Evolutionary conservation across 495 filamentous ascomycete genomes (phyloP).

Genomic region (Trichodelitschia bisporula): DNA sequence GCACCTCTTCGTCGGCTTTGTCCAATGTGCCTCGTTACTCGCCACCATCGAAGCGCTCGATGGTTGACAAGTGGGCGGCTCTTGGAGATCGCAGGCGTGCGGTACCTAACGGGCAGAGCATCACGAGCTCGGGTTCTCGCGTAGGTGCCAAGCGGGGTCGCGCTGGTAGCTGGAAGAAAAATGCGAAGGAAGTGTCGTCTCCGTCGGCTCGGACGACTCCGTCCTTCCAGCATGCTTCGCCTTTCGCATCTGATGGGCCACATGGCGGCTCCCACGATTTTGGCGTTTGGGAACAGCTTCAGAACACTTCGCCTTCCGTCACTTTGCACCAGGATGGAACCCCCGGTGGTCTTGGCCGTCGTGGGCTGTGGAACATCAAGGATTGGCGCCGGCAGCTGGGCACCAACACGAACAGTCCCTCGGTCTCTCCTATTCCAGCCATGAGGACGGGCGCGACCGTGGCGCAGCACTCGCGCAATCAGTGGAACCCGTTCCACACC

Average conservation of each 20-base stretch:
- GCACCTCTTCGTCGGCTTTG: no score
- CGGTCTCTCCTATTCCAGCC: slow-evolving; percentile 10
- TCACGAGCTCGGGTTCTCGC: slow-evolving; percentile 10
- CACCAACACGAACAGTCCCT: slow-evolving; percentile 2
- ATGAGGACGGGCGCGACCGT: slow-evolving; percentile 21
- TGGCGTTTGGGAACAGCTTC: slow-evolving; percentile 6
- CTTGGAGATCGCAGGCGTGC: slow-evolving; percentile 60
- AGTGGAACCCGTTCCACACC: slow-evolving; percentile 2
- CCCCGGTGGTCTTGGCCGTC: not conserved
- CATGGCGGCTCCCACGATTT: slow-evolving; percentile 4
- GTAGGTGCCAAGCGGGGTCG: slow-evolving; percentile 9
- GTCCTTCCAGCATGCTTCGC: slow-evolving; percentile 5
- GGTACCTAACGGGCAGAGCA: slow-evolving; percentile 13
- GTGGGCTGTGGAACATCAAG: slow-evolving; percentile 19
- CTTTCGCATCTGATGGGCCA: no score
- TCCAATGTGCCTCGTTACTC: slow-evolving; percentile 25
- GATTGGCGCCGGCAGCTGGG: slow-evolving; percentile 41
- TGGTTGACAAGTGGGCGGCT: slow-evolving; percentile 66
- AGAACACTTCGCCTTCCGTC: not conserved
- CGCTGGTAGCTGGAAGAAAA: slow-evolving; percentile 9
- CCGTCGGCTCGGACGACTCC: no score
- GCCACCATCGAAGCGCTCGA: slow-evolving; percentile 24
- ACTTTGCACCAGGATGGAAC: not conserved
- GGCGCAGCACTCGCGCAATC: no score
- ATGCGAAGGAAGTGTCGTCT: slow-evolving; percentile 2